phyloP scores from a whole-genome alignment of 1,284 basidiomycete species.

The Malassezia globosa region DNA sequence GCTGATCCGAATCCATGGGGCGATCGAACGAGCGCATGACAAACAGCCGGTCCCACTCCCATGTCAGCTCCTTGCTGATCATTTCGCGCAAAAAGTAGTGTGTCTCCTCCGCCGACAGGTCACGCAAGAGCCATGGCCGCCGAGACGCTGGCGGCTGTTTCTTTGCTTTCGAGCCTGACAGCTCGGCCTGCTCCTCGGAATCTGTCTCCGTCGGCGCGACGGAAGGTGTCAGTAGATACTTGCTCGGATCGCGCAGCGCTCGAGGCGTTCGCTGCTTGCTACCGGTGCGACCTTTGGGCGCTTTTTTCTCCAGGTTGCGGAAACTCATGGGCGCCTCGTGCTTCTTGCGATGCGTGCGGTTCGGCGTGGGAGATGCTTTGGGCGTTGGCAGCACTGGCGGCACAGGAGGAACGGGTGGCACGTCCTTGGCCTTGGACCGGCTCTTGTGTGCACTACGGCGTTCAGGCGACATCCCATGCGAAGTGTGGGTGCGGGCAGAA shows the following conservation, averaged over 20 bases:
- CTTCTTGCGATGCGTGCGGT: not conserved
- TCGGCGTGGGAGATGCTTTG: not conserved
- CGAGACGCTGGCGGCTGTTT: not conserved
- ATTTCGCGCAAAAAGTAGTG: constrained; percentile 39
- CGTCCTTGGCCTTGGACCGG: no score
- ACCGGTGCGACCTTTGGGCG: not conserved
- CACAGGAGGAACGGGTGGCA: no score
- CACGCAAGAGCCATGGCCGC: constrained; percentile 27
- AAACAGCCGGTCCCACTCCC: constrained; percentile 39
- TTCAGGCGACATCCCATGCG: no score
- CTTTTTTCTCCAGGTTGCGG: constrained; percentile 13
- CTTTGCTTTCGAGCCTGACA: not conserved
- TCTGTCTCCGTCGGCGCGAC: constrained; percentile 13
- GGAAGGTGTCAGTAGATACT: constrained; percentile 15
- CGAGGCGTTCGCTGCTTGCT: not conserved
- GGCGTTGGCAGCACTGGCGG: not conserved
- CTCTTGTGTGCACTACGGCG: no score
- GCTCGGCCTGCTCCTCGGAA: constrained; percentile 2
- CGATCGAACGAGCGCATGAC: constrained; percentile 29
- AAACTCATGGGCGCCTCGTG: not conserved
- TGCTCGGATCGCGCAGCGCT: not conserved
- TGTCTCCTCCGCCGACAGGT: constrained; percentile 28
- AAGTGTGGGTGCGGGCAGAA: not conserved
- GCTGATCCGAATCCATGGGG: constrained; percentile 18
- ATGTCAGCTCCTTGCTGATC: constrained; percentile 27